Evolutionary conservation across 192 early-diverging fungal genomes (phyloP).

Genomic region (Pecoramyces ruminantium): DNA sequence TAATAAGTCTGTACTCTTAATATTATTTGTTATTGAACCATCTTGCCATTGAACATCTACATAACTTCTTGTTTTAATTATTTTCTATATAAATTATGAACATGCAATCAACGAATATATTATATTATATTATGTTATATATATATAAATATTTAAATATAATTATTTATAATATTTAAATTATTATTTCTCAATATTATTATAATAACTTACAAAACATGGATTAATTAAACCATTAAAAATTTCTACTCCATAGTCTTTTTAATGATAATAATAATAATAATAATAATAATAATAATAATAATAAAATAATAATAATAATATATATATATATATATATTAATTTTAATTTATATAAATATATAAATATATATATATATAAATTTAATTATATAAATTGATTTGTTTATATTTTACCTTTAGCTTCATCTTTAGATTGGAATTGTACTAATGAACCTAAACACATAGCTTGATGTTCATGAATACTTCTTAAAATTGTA

Average conservation of each 20-base stretch:
- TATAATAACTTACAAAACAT: background rate
- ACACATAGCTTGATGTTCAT: background rate
- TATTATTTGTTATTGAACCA: background rate
- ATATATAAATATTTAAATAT: too few species aligned
- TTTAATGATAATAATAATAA: too few species aligned
- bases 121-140: too few species aligned
- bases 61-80: background rate
- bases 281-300: too few species aligned
- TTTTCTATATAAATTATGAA: background rate
- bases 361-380: too few species aligned
- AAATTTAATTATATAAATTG: too few species aligned
- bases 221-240: background rate
- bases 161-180: too few species aligned
- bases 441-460: background rate
- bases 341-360: too few species aligned
- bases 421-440: background rate
- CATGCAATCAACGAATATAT: too few species aligned
- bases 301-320: too few species aligned
- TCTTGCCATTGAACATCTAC: background rate
- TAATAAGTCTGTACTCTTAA: background rate
- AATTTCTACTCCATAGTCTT: background rate
- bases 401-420: background rate
- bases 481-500: background rate
- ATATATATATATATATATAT: too few species aligned
- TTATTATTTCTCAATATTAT: too few species aligned